These are phyloP conservation scores for Xylaria sp. DNA, from an alignment of 2,329 filamentous ascomycete genomes.

Conservation along the genomic window DNA sequence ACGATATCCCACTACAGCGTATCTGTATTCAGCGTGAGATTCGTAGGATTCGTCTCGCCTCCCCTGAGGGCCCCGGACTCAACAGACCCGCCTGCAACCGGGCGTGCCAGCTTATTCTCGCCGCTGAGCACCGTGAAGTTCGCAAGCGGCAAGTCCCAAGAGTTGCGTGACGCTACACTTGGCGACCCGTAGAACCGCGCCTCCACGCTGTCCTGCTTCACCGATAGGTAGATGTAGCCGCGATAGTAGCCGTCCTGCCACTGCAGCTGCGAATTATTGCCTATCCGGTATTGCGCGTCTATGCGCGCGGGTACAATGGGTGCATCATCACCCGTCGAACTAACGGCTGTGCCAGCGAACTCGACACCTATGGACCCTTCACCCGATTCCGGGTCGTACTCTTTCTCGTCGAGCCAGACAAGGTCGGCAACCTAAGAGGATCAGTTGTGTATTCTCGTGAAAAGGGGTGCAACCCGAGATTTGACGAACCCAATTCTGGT, in stretches of 20 bases:
- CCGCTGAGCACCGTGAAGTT: conserved; percentile 75
- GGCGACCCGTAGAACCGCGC: conserved; percentile 73
- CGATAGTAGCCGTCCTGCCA: conserved; percentile 81
- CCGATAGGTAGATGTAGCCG: conserved; percentile 75
- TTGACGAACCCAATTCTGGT: conserved; percentile 69
- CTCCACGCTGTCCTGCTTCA: conserved; percentile 66
- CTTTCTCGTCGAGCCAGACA: conserved; percentile 65
- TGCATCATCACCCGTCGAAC: conserved; percentile 70
- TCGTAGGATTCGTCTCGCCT: conserved; percentile 54
- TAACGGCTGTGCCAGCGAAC: conserved; percentile 75
- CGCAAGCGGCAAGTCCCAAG: conserved; percentile 72
- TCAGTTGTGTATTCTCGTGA: conserved; percentile 17
- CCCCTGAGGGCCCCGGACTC: conserved; percentile 67
- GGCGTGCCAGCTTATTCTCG: conserved; percentile 65
- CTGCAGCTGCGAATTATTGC: conserved; percentile 70
- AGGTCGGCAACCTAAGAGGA: conserved; percentile 58
- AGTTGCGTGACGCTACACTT: conserved; percentile 67
- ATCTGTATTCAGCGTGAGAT: conserved; percentile 63
- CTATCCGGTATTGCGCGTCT: conserved; percentile 48
- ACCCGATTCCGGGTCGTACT: conserved; percentile 65
- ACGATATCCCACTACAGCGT: conserved; percentile 47
- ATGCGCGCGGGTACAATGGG: conserved; percentile 63
- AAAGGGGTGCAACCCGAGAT: background rate
- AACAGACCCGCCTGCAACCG: conserved; percentile 56
- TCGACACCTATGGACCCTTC: conserved; percentile 69